Evolutionary conservation across 192 early-diverging fungal genomes (phyloP).

Genomic region (Dissophora ornata): DNA sequence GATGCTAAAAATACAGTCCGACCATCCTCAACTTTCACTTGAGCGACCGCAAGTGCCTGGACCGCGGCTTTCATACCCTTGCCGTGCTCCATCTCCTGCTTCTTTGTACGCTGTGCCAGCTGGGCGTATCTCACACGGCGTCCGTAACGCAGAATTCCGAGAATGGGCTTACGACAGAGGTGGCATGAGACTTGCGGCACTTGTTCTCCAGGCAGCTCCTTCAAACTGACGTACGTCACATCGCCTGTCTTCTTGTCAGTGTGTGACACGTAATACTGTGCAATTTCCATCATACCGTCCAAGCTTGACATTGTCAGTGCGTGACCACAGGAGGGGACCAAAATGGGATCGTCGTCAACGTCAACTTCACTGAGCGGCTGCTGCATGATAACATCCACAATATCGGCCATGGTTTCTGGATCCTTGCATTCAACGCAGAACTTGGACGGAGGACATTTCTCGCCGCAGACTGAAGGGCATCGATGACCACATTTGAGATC

Average conservation of each 20-base stretch:
- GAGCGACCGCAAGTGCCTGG: slow-evolving; percentile 7
- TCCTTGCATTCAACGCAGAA: slow-evolving; percentile 56
- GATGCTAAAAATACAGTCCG: too few relatives aligned
- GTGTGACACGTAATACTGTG: slow-evolving; percentile 46
- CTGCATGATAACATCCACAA: slow-evolving; percentile 51
- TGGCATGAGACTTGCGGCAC: slow-evolving; percentile 44
- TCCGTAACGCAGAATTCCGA: slow-evolving; percentile 48
- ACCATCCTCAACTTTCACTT: too few relatives aligned
- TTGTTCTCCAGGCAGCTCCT: slow-evolving; percentile 13
- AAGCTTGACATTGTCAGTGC: slow-evolving; percentile 61
- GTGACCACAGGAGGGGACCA: slow-evolving; percentile 64
- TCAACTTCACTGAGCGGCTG: slow-evolving; percentile 54
- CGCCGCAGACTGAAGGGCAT: slow-evolving; percentile 63
- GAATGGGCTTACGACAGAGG: slow-evolving; percentile 58
- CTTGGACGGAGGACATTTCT: slow-evolving; percentile 37
- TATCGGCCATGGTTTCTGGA: slow-evolving; percentile 20
- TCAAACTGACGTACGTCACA: slow-evolving; percentile 17
- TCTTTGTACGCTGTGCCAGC: slow-evolving; percentile 39
- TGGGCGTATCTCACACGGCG: slow-evolving; percentile 47
- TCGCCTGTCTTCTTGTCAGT: slow-evolving; percentile 3
- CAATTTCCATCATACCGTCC: slow-evolving; percentile 62
- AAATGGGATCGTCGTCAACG: slow-evolving; percentile 57
- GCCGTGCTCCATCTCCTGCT: neutral
- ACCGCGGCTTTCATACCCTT: slow-evolving; percentile 2
- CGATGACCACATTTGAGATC: slow-evolving; percentile 60